Conservation (phyloP, 2,329 filamentous ascomycete genomes). For the Trichothecium sympodiale region DNA sequence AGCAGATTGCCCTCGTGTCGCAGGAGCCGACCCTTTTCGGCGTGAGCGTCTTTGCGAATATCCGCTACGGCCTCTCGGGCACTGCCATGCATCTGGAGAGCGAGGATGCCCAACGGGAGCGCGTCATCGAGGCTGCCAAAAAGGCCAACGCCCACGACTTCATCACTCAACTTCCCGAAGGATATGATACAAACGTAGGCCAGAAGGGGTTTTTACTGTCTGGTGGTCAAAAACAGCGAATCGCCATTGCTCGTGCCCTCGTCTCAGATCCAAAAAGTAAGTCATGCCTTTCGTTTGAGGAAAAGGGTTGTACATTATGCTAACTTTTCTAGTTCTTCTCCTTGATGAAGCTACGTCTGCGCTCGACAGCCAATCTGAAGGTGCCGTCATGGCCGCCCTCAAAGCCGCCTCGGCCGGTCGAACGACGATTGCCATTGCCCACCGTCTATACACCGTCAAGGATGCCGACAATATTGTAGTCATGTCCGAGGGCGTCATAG, state of each 20-base stretch:
- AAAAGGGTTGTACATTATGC: no score
- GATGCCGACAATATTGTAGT: constrained; percentile 50
- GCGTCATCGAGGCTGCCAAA: constrained; percentile 73
- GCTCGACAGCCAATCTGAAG: constrained; percentile 25
- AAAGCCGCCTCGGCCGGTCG: constrained; percentile 35
- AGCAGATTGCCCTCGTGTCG: constrained; percentile 33
- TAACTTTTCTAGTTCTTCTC: constrained; percentile 40
- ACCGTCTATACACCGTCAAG: constrained; percentile 37
- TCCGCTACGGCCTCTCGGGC: constrained; percentile 24
- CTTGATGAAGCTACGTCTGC: constrained; percentile 58
- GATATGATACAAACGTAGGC: constrained; percentile 90
- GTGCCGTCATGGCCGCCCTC: constrained; percentile 36
- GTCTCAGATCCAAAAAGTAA: constrained; percentile 79
- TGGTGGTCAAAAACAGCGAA: constrained; percentile 93
- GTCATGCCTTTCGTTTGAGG: constrained; percentile 13
- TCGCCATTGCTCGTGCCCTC: constrained; percentile 84
- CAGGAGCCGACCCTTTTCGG: constrained; percentile 37
- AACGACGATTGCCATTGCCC: constrained; percentile 50
- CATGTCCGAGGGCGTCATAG: constrained; percentile 37
- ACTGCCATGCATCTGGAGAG: constrained; percentile 5
- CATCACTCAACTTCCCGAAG: constrained; percentile 67
- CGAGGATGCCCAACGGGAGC: constrained; percentile 50
- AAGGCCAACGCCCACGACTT: constrained; percentile 95
- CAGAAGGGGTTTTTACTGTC: constrained; percentile 87
- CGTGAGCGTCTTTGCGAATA: constrained; percentile 29